phyloP scores from a whole-genome alignment of 495 filamentous ascomycete species.

The Penicilliopsis zonata region DNA sequence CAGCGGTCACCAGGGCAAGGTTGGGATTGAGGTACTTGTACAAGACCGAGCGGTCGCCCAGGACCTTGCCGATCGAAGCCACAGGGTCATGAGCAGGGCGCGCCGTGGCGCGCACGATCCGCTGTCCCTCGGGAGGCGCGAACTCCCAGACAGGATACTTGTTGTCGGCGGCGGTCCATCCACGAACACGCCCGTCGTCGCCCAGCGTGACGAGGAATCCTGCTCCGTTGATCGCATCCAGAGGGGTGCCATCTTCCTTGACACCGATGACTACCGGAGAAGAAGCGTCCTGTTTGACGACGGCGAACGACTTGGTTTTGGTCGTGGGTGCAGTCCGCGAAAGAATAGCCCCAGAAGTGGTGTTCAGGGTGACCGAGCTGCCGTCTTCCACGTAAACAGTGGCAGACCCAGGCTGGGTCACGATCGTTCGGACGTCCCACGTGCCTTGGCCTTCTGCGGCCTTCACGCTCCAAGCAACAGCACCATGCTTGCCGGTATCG shows the following conservation, averaged over 20 bases:
- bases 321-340: constrained; percentile 19
- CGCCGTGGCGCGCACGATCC: constrained; percentile 50
- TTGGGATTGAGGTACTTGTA: constrained; percentile 98
- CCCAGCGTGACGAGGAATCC: constrained; percentile 49
- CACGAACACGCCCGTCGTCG: constrained; percentile 47
- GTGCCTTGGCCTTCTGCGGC: constrained; percentile 39
- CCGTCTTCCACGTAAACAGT: constrained; percentile 47
- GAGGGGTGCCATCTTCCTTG: constrained; percentile 22
- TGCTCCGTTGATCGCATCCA: constrained; percentile 12
- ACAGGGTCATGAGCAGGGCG: constrained; percentile 72
- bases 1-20: constrained; percentile 63
- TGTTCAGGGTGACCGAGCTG: constrained; percentile 43
- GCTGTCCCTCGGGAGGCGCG: constrained; percentile 50
- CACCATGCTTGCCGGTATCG: constrained; percentile 62
- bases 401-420: constrained; percentile 42
- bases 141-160: constrained; percentile 62
- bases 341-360: constrained; percentile 43
- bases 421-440: constrained; percentile 61
- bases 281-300: constrained; percentile 12
- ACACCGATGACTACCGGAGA: constrained; percentile 16
- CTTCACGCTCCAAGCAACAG: constrained; percentile 61
- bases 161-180: constrained; percentile 36
- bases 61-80: constrained; percentile 87
- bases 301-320: constrained; percentile 22
- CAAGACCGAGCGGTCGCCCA: constrained; percentile 80